These are phyloP conservation scores for Geotrichum citri-aurantii DNA, from an alignment of 1,139 yeast genomes.

Conservation along the genomic window DNA sequence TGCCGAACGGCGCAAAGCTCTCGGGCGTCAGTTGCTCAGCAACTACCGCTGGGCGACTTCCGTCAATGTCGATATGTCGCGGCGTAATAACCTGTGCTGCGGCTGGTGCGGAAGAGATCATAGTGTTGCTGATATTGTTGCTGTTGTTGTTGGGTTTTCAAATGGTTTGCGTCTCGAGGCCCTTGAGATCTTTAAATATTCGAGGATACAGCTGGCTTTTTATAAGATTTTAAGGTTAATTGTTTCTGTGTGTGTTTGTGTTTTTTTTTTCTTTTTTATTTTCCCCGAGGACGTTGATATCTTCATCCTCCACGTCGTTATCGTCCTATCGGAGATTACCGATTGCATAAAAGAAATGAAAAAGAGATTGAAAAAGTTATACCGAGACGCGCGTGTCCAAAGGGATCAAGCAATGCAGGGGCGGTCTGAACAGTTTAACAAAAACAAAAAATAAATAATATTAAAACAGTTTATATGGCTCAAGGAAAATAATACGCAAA, in stretches of 20 bases:
- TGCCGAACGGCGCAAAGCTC: slow-evolving; percentile 47
- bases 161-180: no score
- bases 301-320: background rate
- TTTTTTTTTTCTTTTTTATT: background rate
- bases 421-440: background rate
- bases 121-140: background rate
- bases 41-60: background rate
- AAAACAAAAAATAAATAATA: background rate
- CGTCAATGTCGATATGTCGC: background rate
- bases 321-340: background rate
- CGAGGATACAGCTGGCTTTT: no score
- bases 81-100: background rate
- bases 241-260: no score
- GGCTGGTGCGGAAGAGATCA: background rate
- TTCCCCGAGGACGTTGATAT: background rate
- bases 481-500: background rate
- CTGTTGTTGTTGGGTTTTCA: background rate
- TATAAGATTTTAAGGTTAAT: no score
- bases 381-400: background rate
- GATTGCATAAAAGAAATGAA: background rate
- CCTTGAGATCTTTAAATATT: no score
- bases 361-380: background rate
- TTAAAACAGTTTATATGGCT: background rate
- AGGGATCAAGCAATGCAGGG: background rate
- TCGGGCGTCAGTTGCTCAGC: slow-evolving; percentile 46